A percentile compares a stretch with the other conserved stretches of the same genome.
Conservation (phyloP, 2,329 filamentous ascomycete species). For the Phoma sp. region DNA sequence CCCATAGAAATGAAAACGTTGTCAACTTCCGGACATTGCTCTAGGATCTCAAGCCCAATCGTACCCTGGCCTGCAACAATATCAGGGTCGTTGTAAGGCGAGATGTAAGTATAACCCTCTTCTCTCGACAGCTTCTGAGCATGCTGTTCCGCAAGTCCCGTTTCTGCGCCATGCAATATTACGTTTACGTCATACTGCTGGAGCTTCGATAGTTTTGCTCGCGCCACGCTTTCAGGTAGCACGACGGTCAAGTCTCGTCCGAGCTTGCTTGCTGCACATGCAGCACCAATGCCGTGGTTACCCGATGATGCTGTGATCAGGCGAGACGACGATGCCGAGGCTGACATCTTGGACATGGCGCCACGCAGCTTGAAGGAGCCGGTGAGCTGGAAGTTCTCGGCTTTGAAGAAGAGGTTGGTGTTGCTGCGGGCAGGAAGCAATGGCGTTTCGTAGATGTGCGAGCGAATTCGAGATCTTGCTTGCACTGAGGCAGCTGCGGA, state of each 20-base stretch:
- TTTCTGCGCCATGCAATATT: neutral
- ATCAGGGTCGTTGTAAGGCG: conserved; percentile 9
- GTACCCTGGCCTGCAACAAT: conserved; percentile 7
- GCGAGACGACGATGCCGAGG: neutral
- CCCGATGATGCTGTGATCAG: conserved; percentile 10
- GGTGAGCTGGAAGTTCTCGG: conserved; percentile 14
- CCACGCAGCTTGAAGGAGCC: conserved; percentile 15
- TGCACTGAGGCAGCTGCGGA: conserved; percentile 7
- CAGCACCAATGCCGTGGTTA: conserved; percentile 8
- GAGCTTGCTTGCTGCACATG: conserved; percentile 1
- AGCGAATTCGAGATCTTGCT: conserved; percentile 1
- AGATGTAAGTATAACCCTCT: conserved; percentile 5
- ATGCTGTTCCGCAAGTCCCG: conserved; percentile 7
- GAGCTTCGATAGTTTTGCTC: conserved; percentile 5
- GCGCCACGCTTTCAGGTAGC: conserved; percentile 5
- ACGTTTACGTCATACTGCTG: neutral
- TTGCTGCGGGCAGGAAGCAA: neutral
- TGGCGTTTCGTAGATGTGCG: conserved; percentile 13
- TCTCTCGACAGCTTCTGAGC: conserved; percentile 3
- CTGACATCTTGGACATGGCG: conserved; percentile 10
- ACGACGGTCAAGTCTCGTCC: conserved; percentile 6
- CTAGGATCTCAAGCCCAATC: conserved; percentile 6
- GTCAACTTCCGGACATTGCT: conserved; percentile 2
- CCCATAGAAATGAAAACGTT: conserved; percentile 11
- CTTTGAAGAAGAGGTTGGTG: conserved; percentile 9